Evolutionary conservation across 1,139 yeast species (phyloP), one percentile per base, ranked within the genome.

Genomic region (Tardiomyces blankii): DNA sequence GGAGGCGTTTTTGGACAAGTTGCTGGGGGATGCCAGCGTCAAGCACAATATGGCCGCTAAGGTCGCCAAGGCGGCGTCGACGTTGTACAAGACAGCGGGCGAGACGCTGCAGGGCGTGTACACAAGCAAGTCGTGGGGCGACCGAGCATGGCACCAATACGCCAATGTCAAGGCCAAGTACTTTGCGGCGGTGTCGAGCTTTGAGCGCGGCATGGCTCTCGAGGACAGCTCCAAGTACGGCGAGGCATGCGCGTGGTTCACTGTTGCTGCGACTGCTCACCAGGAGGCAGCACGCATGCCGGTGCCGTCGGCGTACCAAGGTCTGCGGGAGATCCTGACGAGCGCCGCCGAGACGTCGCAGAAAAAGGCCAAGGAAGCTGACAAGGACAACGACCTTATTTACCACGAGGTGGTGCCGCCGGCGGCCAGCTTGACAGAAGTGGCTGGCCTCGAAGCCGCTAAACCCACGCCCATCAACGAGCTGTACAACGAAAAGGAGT

Each of bases 301-400:
- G n/a, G 44, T 48, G 13, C 52, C 35, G 40, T 43, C 27, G 50
- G 46, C 42, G 46, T 50, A 41, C 42, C n/a, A 56, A 2, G 51
- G 51, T 1, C 49, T 62, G 18, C 45, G 48, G 19, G 54, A 52
- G 4, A 44, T 55, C 2, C 42, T 64, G 23, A 58, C 57, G 39
- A 49, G 59, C 5, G 46, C 54, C 32, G 40, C 48, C 2, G 62
- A 63, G 30, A 44, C 74, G 0, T 63, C 74, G 45, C 63, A 64
- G 25, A 69, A 71, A 39, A 75, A 75, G 43, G 59, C 78, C 41
- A 61, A 62, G 3, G 72, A 73, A 9, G 61, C 84, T 51, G 78
- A 73, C 33, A 86, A 84, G 55, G 97, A 91, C 58, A 91, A 91
- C 58, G 96, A 91, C 59, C 81, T 80, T 57, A 86, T 91, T 41